These are phyloP conservation scores for Canavalia gladiata DNA, from an alignment of 306 rosid species.

Conservation along the genomic window DNA sequence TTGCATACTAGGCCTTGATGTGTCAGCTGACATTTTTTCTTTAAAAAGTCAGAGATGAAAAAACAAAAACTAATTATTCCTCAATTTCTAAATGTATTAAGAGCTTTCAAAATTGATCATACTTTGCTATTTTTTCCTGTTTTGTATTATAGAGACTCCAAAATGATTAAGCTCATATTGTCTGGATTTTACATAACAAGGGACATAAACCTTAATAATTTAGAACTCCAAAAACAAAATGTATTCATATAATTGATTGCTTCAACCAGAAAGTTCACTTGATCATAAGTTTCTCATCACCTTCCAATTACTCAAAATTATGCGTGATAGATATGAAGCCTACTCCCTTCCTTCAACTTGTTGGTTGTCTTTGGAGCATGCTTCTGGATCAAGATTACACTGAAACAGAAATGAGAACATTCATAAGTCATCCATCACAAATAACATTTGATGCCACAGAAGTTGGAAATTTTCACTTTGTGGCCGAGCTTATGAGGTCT, in stretches of 20 bases:
- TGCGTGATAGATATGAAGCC: slow-evolving; percentile 14
- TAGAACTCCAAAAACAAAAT: not conserved
- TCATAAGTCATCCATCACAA: slow-evolving; percentile 50
- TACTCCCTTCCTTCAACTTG: slow-evolving; percentile 46
- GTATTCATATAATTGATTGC: not conserved
- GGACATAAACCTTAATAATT: not conserved
- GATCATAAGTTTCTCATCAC: not conserved
- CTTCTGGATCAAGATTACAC: not conserved
- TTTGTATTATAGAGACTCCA: not conserved
- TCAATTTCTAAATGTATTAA: not conserved
- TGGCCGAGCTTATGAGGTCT: slow-evolving; percentile 44
- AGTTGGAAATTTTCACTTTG: slow-evolving; percentile 54
- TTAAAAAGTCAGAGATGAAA: not conserved
- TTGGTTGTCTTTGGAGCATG: slow-evolving; percentile 44
- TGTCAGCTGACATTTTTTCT: not conserved
- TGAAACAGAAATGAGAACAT: slow-evolving; percentile 14
- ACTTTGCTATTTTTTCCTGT: not conserved
- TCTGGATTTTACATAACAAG: not conserved
- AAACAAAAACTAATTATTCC: not conserved
- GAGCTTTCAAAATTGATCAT: not conserved
- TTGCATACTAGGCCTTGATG: not conserved
- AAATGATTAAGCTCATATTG: not conserved
- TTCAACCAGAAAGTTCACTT: not conserved
- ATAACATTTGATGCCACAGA: slow-evolving; percentile 50
- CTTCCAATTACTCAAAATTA: not conserved